Base-by-base conservation (phyloP, 2,329 filamentous ascomycete species). In the Trichoderma atrobrunneum region DNA sequence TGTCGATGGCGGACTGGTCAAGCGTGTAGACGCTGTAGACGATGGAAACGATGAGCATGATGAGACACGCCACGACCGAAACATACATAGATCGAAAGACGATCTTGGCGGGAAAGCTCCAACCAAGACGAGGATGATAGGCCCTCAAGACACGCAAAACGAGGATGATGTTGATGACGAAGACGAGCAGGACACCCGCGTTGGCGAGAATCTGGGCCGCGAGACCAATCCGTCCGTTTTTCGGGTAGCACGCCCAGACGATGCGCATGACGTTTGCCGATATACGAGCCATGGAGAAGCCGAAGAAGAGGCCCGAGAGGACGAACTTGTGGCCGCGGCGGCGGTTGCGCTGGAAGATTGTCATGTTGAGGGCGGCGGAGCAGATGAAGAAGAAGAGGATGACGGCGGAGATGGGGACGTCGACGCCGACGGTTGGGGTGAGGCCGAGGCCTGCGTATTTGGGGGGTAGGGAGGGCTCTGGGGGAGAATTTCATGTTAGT, bases 131-230 rank as follows among this genome's bases (percentile, higher is more conserved):
- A 0, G 93, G 93, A 77, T 95, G 92, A 60, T 89, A 88, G 5
- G 92, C 91, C 69, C 94, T 88, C 21, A 96, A 81, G 30, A 97
- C 86, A 60, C 94, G 90, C 81, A 94, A 92, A 0, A 91, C 82
- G 78, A 95, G 93, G 77, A 96, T 83, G 56, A 97, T 82, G 82
- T 97, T 96, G 81, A 94, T 84, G 76, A 95, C 82, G 80, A 93
- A 95, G 30, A 97, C 83, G 8, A 97, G 81, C 39, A 97, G 79
- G 18, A 94, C 89, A 56, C 93, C 93, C 0, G 92, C 90, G 59
- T 90, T 88, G 72, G 93, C 88, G 76, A 96, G 90, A 77, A 96
- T 87, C 74, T 85, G 85, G 4, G 92, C 88, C 8, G 91, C 89
- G 73, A 90, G 86, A 76, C 83, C 84, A 71, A 89, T 75, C 70